Conservation (phyloP, 345 rosid species). For the Lenwebbia sp. region DNA sequence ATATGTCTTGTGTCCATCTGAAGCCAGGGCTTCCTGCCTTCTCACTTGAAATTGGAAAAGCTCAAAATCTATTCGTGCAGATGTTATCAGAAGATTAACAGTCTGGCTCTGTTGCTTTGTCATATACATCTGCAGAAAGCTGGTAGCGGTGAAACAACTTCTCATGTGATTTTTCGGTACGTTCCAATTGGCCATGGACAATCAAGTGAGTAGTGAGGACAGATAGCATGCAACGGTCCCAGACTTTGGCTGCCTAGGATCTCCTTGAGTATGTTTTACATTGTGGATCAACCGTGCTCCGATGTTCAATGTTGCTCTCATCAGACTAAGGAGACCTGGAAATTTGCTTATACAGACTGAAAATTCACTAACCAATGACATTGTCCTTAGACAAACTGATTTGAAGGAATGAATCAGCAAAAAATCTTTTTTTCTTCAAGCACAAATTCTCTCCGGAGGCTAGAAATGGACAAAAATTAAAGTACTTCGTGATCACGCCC, state of each 20-base stretch:
- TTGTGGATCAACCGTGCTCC: background rate
- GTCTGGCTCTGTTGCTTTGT: background rate
- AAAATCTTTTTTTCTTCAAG: background rate
- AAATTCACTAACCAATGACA: background rate
- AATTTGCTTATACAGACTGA: background rate
- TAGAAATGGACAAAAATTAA: background rate
- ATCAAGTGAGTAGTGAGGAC: background rate
- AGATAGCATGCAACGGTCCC: background rate
- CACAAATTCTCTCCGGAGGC: slow-evolving; percentile 3
- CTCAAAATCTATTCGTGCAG: background rate
- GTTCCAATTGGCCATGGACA: background rate
- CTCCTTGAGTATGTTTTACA: background rate
- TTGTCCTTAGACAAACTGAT: background rate
- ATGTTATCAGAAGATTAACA: background rate
- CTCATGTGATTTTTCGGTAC: background rate
- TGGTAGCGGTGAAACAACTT: background rate
- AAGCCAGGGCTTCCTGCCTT: background rate
- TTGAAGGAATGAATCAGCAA: background rate
- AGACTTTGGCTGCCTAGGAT: background rate
- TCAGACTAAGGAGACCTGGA: background rate
- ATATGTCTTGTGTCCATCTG: background rate
- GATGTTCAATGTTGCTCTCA: background rate
- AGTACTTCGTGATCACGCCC: background rate
- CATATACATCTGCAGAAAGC: background rate
- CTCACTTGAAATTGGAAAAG: background rate